These are phyloP conservation scores for Pyrenochaeta sp. DNA, from an alignment of 2,329 filamentous ascomycete genomes.

Conservation along the genomic window DNA sequence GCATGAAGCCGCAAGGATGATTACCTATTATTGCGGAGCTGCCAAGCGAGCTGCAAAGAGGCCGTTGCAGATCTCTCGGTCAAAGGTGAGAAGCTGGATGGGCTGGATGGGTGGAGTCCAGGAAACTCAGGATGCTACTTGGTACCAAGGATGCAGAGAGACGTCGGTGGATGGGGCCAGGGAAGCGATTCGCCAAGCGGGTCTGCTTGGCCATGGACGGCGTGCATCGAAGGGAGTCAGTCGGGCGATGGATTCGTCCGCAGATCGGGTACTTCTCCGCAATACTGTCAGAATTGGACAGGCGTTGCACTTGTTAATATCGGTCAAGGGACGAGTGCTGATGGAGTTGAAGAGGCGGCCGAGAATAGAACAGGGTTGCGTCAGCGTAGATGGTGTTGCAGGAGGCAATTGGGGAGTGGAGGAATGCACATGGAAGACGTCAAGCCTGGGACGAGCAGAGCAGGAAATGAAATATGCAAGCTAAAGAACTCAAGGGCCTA, in stretches of 20 bases:
- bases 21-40: too few species aligned
- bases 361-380: background rate
- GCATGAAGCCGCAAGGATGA: too few species aligned
- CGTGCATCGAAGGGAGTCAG: slow-evolving; percentile 9
- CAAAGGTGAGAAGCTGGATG: too few species aligned
- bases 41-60: too few species aligned
- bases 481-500: too few species aligned
- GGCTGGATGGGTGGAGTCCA: too few species aligned
- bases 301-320: slow-evolving; percentile 1
- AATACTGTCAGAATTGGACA: background rate
- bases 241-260: slow-evolving; percentile 13
- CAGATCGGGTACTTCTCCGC: slow-evolving; percentile 4
- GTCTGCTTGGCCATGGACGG: slow-evolving; percentile 15
- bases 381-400: background rate
- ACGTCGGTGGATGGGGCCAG: slow-evolving; percentile 14
- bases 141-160: slow-evolving; percentile 7
- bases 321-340: background rate
- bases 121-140: too few species aligned
- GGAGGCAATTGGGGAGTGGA: too few species aligned
- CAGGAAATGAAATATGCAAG: too few species aligned
- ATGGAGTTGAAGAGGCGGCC: background rate
- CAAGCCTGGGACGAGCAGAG: too few species aligned
- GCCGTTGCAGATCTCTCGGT: too few species aligned
- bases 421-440: too few species aligned
- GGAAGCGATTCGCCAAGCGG: slow-evolving; percentile 17